A percentile compares a stretch with the other conserved stretches of the same genome.
Evolutionary conservation across 2,329 filamentous ascomycete genomes (phyloP).

Genomic region (Metarhizium robertsii): DNA sequence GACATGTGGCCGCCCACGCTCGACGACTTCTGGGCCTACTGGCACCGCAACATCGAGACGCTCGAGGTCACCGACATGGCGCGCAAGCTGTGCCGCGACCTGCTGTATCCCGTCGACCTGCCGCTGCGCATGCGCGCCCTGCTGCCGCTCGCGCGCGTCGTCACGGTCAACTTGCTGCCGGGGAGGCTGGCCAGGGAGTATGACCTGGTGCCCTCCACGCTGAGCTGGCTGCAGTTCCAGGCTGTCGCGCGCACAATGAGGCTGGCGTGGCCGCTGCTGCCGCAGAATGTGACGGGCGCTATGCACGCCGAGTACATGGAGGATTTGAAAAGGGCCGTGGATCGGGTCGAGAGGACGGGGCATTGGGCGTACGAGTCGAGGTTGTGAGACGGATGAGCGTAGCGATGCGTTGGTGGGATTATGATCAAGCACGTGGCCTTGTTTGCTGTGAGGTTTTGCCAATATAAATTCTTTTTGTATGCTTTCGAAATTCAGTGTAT

Average conservation of each 20-base stretch:
- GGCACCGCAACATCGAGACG: slow-evolving; percentile 24
- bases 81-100: slow-evolving; percentile 12
- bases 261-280: slow-evolving; percentile 9
- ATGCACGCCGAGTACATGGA: slow-evolving; percentile 14
- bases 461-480: too few relatives aligned
- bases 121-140: slow-evolving; percentile 13
- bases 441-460: background rate
- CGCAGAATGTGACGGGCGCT: slow-evolving; percentile 10
- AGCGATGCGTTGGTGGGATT: too few relatives aligned
- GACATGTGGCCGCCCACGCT: slow-evolving; percentile 26
- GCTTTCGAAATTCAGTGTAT: too few relatives aligned
- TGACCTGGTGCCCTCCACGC: slow-evolving; percentile 11
- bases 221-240: slow-evolving; percentile 14
- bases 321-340: slow-evolving; percentile 14
- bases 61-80: slow-evolving; percentile 23
- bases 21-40: slow-evolving; percentile 26
- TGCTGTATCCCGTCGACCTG: slow-evolving; percentile 15
- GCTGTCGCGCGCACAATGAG: background rate
- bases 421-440: background rate
- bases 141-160: slow-evolving; percentile 11
- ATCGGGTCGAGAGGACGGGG: slow-evolving; percentile 12
- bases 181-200: slow-evolving; percentile 16
- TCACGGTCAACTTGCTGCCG: slow-evolving; percentile 10
- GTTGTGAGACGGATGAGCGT: background rate
- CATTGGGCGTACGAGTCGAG: slow-evolving; percentile 3